Percentiles rank a stretch among this genome's conserved stretches.
Evolutionary conservation across 805 yeast genomes (phyloP).

Genomic region (Starmera dryadoides): DNA sequence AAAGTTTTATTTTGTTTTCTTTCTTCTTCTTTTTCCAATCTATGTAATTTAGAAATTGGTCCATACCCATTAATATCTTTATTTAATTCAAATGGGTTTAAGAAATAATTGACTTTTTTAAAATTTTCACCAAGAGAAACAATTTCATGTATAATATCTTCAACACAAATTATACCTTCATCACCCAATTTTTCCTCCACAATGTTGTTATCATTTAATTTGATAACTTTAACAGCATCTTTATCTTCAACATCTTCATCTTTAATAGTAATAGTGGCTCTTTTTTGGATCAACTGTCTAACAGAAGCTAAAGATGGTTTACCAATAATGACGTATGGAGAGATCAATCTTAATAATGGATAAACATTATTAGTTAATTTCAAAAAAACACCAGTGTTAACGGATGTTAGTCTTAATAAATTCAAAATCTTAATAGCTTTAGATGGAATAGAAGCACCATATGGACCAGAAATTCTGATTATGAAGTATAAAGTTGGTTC

Average conservation of each 20-base stretch:
- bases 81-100: constrained; percentile 63
- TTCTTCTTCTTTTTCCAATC: constrained; percentile 47
- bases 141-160: constrained; percentile 72
- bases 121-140: constrained; percentile 57
- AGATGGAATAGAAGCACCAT: constrained; percentile 57
- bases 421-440: constrained; percentile 53
- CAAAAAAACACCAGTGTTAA: constrained; percentile 67
- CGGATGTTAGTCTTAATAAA: constrained; percentile 51
- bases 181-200: constrained; percentile 71
- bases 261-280: constrained; percentile 47
- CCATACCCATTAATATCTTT: constrained; percentile 71
- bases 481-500: constrained; percentile 52
- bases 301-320: constrained; percentile 67
- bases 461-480: constrained; percentile 59
- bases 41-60: constrained; percentile 62
- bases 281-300: constrained; percentile 68
- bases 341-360: constrained; percentile 58
- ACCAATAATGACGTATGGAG: constrained; percentile 72
- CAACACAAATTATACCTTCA: constrained; percentile 68
- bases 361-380: constrained; percentile 51
- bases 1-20: constrained; percentile 34
- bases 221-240: constrained; percentile 33
- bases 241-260: constrained; percentile 7
- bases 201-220: constrained; percentile 65
- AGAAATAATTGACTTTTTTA: constrained; percentile 50